Base-by-base conservation (phyloP, 2,329 filamentous ascomycete genomes). In the Tolypocladium album region DNA sequence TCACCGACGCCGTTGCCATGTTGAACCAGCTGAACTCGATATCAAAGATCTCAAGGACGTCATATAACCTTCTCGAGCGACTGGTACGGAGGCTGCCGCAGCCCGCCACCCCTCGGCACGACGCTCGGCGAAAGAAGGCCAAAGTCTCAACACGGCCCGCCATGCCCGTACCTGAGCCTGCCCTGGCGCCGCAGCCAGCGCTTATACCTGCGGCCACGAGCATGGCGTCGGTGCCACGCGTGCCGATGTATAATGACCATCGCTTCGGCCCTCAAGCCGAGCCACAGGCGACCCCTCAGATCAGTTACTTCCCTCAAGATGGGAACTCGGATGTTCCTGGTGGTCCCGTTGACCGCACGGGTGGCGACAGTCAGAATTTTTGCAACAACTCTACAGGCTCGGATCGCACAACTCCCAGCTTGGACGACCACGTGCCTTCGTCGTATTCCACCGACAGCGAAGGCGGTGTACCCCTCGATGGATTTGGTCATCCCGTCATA, bases 11-110 rank as follows among this genome's bases (percentile, higher is more conserved):
- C 0, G 67, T 76, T 11, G 65, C 62, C 4, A 63, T 75, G 60
- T 63, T 78, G 20, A 66, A 68, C 42, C 66, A 65, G 24, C 63
- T 75, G 2, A 69, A 69, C 24, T 59, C 59, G 17, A 61, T 74
- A 2, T 74, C 72, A 2, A 68, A 66, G 56, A 73, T 71, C 2
- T 71, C 72, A 6, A 73, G 70, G 55, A 69, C 68, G 3, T 74
- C 72, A 1, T 68, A 74, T 34, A 67, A 72, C 22, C 70, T 75
- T 13, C 66, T 75, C 3, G 60, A 64, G 11, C 67, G 67, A 31
- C 68, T 73, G 47, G 69, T 63, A 1, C 64, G 64, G 22, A 68
- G 70, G 24, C 62, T 73, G 53, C 70, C 70, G 31, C 56, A 58
- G 27, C 5, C 36, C 7, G 45, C 42, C 7, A 31, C 43, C 1